These are phyloP conservation scores for Lichtheimia corymbifera DNA, from an alignment of 371 early-diverging fungal genomes.

Conservation along the genomic window DNA sequence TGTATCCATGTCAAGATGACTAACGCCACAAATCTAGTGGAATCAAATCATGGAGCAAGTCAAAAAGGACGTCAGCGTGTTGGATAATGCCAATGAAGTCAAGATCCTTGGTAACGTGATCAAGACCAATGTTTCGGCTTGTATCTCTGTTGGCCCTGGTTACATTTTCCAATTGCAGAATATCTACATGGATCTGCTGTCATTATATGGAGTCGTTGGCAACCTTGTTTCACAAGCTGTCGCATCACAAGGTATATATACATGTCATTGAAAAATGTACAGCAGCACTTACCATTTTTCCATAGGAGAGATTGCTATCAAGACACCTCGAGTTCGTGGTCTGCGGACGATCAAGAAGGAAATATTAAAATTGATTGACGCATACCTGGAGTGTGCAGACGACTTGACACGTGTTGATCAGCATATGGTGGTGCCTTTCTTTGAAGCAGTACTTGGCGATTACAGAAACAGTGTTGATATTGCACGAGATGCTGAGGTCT, in stretches of 20 bases:
- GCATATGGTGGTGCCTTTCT: slow-evolving; percentile 87
- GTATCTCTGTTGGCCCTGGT: slow-evolving; percentile 84
- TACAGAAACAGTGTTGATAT: slow-evolving; percentile 84
- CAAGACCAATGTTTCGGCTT: slow-evolving; percentile 93
- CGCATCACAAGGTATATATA: slow-evolving; percentile 67
- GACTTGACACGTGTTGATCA: slow-evolving; percentile 74
- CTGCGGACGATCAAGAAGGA: slow-evolving; percentile 96
- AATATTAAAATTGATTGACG: slow-evolving; percentile 84
- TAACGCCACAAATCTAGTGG: slow-evolving; percentile 60
- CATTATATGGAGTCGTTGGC: slow-evolving; percentile 87
- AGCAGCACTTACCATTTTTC: not conserved
- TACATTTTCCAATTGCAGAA: slow-evolving; percentile 85
- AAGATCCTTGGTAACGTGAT: slow-evolving; percentile 91
- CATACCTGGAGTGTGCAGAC: slow-evolving; percentile 81
- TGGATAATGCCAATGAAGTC: slow-evolving; percentile 80
- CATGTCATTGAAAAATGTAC: not conserved
- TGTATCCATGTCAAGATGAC: not conserved
- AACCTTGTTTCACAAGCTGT: slow-evolving; percentile 81
- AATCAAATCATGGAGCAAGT: slow-evolving; percentile 76
- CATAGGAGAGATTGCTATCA: slow-evolving; percentile 69
- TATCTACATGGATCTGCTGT: slow-evolving; percentile 88
- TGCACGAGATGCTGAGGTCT: slow-evolving; percentile 93
- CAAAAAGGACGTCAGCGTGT: slow-evolving; percentile 64
- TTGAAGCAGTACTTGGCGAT: slow-evolving; percentile 90
- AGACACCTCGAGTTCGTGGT: slow-evolving; percentile 90